phyloP scores from a whole-genome alignment of 2,329 filamentous ascomycete genomes.

The Nannizzia gypsea region DNA sequence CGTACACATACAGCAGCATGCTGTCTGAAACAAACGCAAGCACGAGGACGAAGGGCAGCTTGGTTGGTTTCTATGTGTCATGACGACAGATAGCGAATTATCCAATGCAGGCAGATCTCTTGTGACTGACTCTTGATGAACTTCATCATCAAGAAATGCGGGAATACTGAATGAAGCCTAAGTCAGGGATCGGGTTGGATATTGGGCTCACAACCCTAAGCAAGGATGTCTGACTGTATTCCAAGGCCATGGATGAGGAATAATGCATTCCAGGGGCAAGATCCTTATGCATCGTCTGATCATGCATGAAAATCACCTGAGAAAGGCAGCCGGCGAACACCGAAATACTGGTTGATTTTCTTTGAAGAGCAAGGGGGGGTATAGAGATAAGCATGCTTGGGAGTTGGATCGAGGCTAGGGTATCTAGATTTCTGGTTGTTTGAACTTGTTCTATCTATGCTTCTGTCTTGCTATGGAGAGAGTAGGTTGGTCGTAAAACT shows the following conservation, averaged over 20 bases:
- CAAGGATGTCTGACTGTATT: not conserved
- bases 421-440: not conserved
- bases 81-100: not conserved
- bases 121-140: not conserved
- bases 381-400: not conserved
- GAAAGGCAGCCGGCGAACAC: not conserved
- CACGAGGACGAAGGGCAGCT: not conserved
- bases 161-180: conserved; percentile 2
- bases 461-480: too few relatives aligned
- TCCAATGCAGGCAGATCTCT: not conserved
- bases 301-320: not conserved
- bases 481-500: not conserved
- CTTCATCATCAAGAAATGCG: not conserved
- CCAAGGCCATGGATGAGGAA: not conserved
- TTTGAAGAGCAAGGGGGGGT: not conserved
- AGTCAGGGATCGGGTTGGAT: not conserved
- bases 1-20: not conserved
- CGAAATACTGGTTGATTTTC: not conserved
- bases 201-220: not conserved
- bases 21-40: not conserved
- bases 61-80: conserved; percentile 1
- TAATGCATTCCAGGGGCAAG: not conserved
- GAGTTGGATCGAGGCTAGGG: not conserved
- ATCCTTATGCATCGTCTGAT: not conserved
- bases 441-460: not conserved